Base-by-base conservation (phyloP, 2,329 filamentous ascomycete species). In the Metarhizium robertsii region DNA sequence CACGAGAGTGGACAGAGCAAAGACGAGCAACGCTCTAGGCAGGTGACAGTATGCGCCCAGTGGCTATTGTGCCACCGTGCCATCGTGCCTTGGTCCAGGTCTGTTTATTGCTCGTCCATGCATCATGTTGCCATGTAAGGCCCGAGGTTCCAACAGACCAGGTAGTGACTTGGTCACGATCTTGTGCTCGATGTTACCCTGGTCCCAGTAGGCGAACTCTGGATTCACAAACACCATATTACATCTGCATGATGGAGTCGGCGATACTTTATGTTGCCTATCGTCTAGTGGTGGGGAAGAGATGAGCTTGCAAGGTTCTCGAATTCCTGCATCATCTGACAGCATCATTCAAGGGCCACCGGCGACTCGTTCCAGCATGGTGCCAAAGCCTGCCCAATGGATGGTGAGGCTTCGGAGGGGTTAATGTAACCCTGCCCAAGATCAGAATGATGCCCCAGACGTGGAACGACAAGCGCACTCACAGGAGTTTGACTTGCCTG, bases 321-420 rank as follows among this genome's bases (percentile, higher is more conserved):
- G 38, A 51, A 25, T 16, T 18, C 42, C 30, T 42, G 25, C 50
- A 36, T 56, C 57, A 58, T 56, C 30, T 54, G 52, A 53, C 54
- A 52, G 42, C 20, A 54, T 50, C 47, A 50, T 20, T 52, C 38
- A 54, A 51, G 29, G 42, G 32, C 8, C 30, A 18, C n/a, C 14
- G 18, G 38, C 18, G 3, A 29, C 32, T 10, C 16, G 13, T 43
- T 43, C 53, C 46, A 46, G 47, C 32, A 30, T 38, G 45, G 32
- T 36, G 54, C 20, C 50, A 34, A 13, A 29, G 29, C 6, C 20
- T 46, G 43, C 20, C 43, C 43, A 48, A 48, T 48, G 45, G 25
- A 48, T 1, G 45, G 18, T 30, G 45, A 30, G 25, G 13, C 1
- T 34, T 8, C 45, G 36, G 45, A 14, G 38, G 54, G 46, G 34